phyloP scores from a whole-genome alignment of 208 protist species.

The Trypanosoma scelopori region DNA sequence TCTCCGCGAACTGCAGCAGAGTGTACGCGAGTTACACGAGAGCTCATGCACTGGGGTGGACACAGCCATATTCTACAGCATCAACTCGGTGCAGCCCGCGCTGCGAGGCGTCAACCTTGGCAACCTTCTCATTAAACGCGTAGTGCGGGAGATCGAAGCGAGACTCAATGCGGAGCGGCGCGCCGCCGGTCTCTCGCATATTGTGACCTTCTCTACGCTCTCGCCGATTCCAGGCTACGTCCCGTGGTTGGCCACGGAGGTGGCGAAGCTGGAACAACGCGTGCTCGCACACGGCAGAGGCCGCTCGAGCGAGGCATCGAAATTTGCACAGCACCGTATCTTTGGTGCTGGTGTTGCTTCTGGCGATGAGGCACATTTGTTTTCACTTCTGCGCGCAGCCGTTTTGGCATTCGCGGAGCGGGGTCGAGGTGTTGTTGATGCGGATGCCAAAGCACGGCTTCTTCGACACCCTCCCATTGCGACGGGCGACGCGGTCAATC shows the following conservation, averaged over 20 bases:
- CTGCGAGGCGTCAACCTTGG: constrained; percentile 85
- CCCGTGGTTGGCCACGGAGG: constrained; percentile 61
- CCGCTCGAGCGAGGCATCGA: background rate
- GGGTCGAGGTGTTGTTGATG: constrained; percentile 1
- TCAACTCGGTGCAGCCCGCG: constrained; percentile 76
- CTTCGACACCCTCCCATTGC: background rate
- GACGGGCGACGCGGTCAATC: constrained; percentile 12
- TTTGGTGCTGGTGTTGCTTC: constrained; percentile 41
- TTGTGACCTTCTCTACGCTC: constrained; percentile 74
- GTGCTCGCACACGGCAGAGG: background rate
- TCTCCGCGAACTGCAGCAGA: background rate
- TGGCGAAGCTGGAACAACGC: constrained; percentile 39
- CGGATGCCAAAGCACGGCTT: constrained; percentile 10
- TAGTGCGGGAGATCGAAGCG: constrained; percentile 74
- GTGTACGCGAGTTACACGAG: constrained; percentile 1
- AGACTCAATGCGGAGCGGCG: constrained; percentile 57
- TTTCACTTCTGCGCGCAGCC: constrained; percentile 38
- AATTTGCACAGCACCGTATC: constrained; percentile 28
- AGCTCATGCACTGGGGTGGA: constrained; percentile 45
- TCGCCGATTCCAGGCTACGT: constrained; percentile 83
- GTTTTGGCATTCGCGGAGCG: constrained; percentile 36
- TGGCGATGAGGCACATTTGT: constrained; percentile 30
- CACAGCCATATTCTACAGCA: constrained; percentile 89
- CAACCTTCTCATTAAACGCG: constrained; percentile 85
- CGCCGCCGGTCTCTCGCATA: constrained; percentile 33